phyloP scores from a whole-genome alignment of 768 basidiomycete species.

The Tephrocybe sp. region DNA sequence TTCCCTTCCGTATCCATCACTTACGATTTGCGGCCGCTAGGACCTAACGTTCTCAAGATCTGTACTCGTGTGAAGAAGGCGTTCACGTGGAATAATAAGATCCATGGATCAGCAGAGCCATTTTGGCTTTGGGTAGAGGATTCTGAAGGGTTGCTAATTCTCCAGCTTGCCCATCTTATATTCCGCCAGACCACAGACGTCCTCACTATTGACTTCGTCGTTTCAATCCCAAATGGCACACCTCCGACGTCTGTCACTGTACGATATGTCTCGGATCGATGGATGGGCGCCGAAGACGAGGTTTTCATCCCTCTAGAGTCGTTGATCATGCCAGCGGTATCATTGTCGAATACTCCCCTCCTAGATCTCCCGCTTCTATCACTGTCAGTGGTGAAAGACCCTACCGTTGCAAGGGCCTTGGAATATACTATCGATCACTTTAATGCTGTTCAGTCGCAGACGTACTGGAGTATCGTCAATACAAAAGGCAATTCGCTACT shows the following conservation, averaged over 20 bases:
- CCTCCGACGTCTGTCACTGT: constrained; percentile 70
- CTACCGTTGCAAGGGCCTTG: constrained; percentile 45
- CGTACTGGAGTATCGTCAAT: constrained; percentile 78
- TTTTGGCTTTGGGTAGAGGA: constrained; percentile 99
- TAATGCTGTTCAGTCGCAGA: constrained; percentile 88
- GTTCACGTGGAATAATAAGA: constrained; percentile 79
- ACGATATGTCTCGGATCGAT: constrained; percentile 84
- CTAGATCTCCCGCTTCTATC: constrained; percentile 77
- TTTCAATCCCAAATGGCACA: constrained; percentile 63
- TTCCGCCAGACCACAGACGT: constrained; percentile 65
- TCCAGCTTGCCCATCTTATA: constrained; percentile 73
- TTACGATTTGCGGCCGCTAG: constrained; percentile 78
- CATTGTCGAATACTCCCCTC: constrained; percentile 57
- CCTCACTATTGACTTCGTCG: constrained; percentile 74
- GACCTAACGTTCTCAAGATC: constrained; percentile 81
- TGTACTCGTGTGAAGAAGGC: constrained; percentile 57
- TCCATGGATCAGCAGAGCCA: constrained; percentile 77
- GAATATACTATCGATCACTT: constrained; percentile 51
- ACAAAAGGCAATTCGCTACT: constrained; percentile 69
- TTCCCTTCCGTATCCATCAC: constrained; percentile 75
- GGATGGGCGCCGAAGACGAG: constrained; percentile 90
- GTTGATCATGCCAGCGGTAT: constrained; percentile 72
- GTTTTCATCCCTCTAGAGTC: constrained; percentile 59
- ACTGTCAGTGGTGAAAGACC: constrained; percentile 45
- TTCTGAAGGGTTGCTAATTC: constrained; percentile 73